Conservation (phyloP, 768 basidiomycete species). For the Kwoniella dejecticola region DNA sequence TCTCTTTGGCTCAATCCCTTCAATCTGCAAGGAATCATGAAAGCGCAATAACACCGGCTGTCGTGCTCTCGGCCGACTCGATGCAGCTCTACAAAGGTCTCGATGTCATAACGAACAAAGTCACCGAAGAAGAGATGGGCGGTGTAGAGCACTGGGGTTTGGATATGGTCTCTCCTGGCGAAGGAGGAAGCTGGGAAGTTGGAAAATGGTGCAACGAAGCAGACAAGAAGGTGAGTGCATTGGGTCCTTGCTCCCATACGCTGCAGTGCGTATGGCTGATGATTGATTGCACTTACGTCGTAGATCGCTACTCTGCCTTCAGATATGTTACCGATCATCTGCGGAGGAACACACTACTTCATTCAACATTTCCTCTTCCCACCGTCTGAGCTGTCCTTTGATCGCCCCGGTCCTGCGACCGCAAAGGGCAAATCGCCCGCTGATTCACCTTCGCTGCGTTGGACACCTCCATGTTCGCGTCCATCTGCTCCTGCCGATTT, state of each 20-base stretch:
- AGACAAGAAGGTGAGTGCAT: constrained; percentile 66
- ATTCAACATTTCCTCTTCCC: constrained; percentile 94
- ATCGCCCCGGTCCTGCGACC: constrained; percentile 14
- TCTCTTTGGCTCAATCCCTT: constrained; percentile 76
- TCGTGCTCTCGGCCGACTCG: constrained; percentile 88
- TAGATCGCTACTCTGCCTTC: constrained; percentile 37
- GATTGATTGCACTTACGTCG: neutral
- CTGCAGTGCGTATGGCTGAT: neutral
- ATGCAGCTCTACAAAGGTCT: constrained; percentile 96
- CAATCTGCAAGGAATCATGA: constrained; percentile 58
- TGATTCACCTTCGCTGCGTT: constrained; percentile 22
- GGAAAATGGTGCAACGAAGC: constrained; percentile 78
- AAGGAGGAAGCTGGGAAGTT: constrained; percentile 60
- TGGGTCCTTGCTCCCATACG: neutral
- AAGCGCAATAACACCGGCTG: constrained; percentile 1
- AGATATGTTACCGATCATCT: constrained; percentile 76
- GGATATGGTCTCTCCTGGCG: constrained; percentile 80
- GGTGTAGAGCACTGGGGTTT: constrained; percentile 88
- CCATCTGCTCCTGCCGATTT: constrained; percentile 26
- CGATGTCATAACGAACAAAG: constrained; percentile 92
- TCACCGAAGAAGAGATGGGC: constrained; percentile 70
- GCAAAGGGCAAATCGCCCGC: neutral
- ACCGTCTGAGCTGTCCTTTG: constrained; percentile 41
- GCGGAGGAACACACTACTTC: constrained; percentile 97
- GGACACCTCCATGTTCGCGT: constrained; percentile 39